These are phyloP conservation scores for Phyllosticta paracitricarpa DNA, from an alignment of 2,329 filamentous ascomycete genomes.

Conservation along the genomic window DNA sequence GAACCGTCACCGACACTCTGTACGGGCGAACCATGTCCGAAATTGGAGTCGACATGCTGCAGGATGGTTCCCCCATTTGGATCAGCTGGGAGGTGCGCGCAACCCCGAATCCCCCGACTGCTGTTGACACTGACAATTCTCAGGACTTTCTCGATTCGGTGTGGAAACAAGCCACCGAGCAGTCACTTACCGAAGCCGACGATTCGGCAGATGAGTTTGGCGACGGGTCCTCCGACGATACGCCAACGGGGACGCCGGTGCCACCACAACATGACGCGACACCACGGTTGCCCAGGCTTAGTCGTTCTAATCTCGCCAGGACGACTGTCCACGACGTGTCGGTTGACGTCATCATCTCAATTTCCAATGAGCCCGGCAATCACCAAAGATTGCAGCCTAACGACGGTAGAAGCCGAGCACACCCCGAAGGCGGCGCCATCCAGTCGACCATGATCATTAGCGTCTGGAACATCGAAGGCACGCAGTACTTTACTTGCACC, in stretches of 20 bases:
- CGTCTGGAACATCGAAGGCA: slow-evolving; percentile 59
- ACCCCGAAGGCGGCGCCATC: slow-evolving; percentile 24
- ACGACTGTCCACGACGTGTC: slow-evolving; percentile 48
- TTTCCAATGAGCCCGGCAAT: slow-evolving; percentile 25
- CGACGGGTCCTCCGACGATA: slow-evolving; percentile 2
- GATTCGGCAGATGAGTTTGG: neutral
- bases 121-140: neutral
- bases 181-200: neutral
- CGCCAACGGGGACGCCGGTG: slow-evolving; percentile 9
- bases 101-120: neutral
- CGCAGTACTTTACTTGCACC: slow-evolving; percentile 63
- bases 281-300: slow-evolving; percentile 19
- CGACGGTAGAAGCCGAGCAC: neutral
- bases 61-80: slow-evolving; percentile 49
- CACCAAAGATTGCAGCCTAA: slow-evolving; percentile 15
- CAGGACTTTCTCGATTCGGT: slow-evolving; percentile 35
- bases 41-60: slow-evolving; percentile 62
- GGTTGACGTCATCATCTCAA: slow-evolving; percentile 58
- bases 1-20: slow-evolving; percentile 48
- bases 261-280: slow-evolving; percentile 7
- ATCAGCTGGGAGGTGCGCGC: slow-evolving; percentile 39
- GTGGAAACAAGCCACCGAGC: slow-evolving; percentile 25
- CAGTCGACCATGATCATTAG: slow-evolving; percentile 69
- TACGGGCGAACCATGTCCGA: slow-evolving; percentile 57
- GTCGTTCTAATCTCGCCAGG: slow-evolving; percentile 26